These are phyloP conservation scores for Fusarium fracticaudum DNA, from an alignment of 2,329 filamentous ascomycete genomes.

Conservation along the genomic window DNA sequence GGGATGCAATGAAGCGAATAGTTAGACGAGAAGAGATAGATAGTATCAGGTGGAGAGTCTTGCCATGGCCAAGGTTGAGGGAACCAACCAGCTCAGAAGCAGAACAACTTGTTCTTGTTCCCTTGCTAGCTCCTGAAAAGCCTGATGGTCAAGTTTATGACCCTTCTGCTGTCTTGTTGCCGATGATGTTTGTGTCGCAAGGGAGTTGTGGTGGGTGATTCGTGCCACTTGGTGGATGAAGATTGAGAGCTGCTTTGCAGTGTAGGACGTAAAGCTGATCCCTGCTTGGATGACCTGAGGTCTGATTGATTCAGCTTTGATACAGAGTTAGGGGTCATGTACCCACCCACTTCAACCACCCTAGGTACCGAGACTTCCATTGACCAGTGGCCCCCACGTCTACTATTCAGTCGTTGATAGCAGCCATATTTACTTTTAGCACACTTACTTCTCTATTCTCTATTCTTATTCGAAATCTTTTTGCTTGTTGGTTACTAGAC, in stretches of 20 bases:
- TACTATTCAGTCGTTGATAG: neutral
- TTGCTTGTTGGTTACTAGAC: neutral
- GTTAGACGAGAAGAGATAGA: slow-evolving; percentile 2
- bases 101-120: neutral
- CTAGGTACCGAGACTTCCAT: neutral
- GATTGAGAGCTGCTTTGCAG: neutral
- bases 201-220: slow-evolving; percentile 8
- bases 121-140: neutral
- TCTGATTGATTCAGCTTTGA: slow-evolving; percentile 13
- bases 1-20: neutral
- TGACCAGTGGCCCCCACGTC: slow-evolving; percentile 12
- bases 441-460: neutral
- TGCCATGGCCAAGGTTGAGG: slow-evolving; percentile 15
- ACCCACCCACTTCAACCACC: slow-evolving; percentile 6
- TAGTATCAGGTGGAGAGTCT: slow-evolving; percentile 19
- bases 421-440: neutral
- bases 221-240: slow-evolving; percentile 25
- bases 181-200: slow-evolving; percentile 4
- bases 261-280: slow-evolving; percentile 15
- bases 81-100: neutral
- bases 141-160: neutral
- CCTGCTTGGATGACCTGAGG: slow-evolving; percentile 24
- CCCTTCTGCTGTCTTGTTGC: neutral
- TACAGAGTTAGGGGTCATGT: slow-evolving; percentile 2
- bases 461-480: neutral